Evolutionary conservation across 345 rosid species (phyloP).

Genomic region (Populus nigra): DNA sequence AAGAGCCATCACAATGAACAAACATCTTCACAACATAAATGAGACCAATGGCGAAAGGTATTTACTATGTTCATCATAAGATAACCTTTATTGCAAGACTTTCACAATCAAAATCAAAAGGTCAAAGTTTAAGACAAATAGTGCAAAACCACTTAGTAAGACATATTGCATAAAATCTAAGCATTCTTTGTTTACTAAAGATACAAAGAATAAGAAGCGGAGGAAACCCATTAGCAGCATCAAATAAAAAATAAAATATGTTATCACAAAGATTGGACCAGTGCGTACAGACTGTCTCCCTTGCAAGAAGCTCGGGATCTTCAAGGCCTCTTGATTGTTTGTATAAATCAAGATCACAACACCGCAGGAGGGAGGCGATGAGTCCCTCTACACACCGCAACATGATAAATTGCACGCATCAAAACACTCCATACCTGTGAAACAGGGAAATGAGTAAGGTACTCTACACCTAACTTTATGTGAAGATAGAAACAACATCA

Average conservation of each 20-base stretch:
- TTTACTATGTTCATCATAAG: not conserved
- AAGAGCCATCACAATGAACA: slow-evolving; percentile 1
- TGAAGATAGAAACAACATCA: slow-evolving; percentile 2
- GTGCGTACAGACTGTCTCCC: slow-evolving; percentile 93
- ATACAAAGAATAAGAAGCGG: not conserved
- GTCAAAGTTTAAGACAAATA: not conserved
- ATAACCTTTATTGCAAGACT: not conserved
- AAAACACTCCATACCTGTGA: slow-evolving; percentile 75
- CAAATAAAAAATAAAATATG: not conserved
- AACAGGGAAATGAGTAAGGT: slow-evolving; percentile 4
- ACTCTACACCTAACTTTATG: slow-evolving; percentile 6
- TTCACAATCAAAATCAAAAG: slow-evolving; percentile 1
- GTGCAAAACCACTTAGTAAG: not conserved
- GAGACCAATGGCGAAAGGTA: not conserved
- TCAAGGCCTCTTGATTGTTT: slow-evolving; percentile 76
- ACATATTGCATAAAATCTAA: not conserved
- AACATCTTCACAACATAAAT: not conserved
- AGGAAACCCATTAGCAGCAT: not conserved
- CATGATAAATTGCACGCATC: slow-evolving; percentile 66
- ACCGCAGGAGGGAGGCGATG: slow-evolving; percentile 59
- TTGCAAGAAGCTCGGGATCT: slow-evolving; percentile 88
- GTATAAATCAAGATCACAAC: slow-evolving; percentile 79
- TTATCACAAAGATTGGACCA: slow-evolving; percentile 11
- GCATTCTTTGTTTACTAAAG: not conserved
- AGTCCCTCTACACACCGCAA: slow-evolving; percentile 81